These are phyloP conservation scores for Deinandra increscens DNA, from an alignment of 129 eudicot genomes.

Conservation along the genomic window DNA sequence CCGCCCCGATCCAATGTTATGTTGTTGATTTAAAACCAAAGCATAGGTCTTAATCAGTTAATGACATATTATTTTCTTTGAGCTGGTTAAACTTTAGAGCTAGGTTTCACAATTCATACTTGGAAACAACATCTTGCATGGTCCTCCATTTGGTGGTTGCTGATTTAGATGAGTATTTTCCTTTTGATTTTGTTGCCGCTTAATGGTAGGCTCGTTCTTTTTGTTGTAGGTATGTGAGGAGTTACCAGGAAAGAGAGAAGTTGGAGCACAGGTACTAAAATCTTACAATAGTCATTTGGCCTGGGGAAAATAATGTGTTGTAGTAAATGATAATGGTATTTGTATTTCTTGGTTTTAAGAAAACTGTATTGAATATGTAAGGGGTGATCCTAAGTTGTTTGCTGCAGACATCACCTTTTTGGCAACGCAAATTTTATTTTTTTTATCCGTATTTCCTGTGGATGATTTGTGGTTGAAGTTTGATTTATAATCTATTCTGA, in stretches of 20 bases:
- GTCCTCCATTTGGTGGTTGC: constrained; percentile 10
- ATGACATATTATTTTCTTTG: neutral
- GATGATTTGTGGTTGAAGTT: neutral
- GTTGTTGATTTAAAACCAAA: no score
- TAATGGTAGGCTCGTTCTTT: neutral
- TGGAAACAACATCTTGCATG: neutral
- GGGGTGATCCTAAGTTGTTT: constrained; percentile 5
- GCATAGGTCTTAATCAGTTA: neutral
- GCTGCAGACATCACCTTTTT: constrained; percentile 15
- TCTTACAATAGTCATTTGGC: neutral
- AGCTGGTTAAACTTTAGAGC: neutral
- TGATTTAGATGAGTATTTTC: neutral
- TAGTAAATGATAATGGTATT: constrained; percentile 8
- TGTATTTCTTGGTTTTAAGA: no score
- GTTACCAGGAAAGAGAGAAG: constrained; percentile 41
- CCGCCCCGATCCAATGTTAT: no score
- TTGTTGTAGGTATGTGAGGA: constrained; percentile 35
- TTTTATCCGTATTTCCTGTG: neutral
- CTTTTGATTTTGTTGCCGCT: neutral
- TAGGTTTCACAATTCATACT: neutral
- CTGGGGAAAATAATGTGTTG: constrained; percentile 30
- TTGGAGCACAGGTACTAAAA: constrained; percentile 35
- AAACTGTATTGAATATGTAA: neutral
- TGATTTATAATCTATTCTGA: neutral
- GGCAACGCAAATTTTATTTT: neutral